A percentile compares a stretch with the other conserved stretches of the same genome.
phyloP scores from a whole-genome alignment of 495 filamentous ascomycete species.

The Alectoria sarmentosa region DNA sequence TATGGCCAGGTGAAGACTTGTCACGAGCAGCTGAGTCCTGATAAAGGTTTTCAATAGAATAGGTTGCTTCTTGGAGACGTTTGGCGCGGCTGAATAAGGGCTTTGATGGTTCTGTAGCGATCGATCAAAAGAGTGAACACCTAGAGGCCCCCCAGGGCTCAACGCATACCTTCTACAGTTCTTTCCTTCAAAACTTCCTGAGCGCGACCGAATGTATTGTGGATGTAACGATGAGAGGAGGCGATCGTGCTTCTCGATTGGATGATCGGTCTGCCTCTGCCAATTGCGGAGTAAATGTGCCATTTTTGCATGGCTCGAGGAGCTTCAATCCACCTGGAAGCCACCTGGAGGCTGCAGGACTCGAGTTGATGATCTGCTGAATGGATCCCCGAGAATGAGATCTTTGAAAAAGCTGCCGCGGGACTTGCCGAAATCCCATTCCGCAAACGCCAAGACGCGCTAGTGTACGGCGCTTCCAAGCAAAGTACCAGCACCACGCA shows the following conservation, averaged over 20 bases:
- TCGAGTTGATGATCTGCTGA: background rate
- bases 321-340: background rate
- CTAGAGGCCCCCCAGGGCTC: background rate
- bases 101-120: background rate
- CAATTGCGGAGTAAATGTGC: constrained; percentile 13
- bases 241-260: background rate
- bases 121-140: background rate
- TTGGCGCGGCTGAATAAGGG: background rate
- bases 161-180: background rate
- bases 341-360: background rate
- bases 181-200: constrained; percentile 3
- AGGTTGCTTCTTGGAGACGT: constrained; percentile 11
- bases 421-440: background rate
- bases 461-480: background rate
- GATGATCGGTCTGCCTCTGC: constrained; percentile 6
- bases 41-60: constrained; percentile 11
- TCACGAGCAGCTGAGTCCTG: background rate
- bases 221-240: constrained; percentile 1
- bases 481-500: background rate
- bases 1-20: background rate
- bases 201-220: constrained; percentile 3
- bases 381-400: too few species aligned
- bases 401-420: background rate
- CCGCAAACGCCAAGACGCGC: background rate
- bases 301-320: constrained; percentile 18